A percentile compares a stretch with the other conserved stretches of the same genome.
Evolutionary conservation across 805 yeast species (phyloP).

Genomic region (Peterozyma xylosa): DNA sequence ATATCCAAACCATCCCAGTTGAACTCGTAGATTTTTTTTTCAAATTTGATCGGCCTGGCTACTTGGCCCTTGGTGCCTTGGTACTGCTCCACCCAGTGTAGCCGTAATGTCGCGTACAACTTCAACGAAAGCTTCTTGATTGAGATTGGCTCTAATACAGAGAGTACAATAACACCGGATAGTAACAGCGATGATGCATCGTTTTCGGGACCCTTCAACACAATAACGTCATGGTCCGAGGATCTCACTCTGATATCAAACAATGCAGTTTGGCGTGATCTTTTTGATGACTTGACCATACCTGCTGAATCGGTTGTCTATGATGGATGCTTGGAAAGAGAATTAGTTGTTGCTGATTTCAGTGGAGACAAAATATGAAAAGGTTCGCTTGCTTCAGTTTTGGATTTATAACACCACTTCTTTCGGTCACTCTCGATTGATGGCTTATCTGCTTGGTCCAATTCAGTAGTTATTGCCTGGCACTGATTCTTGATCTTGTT

Average conservation of each 20-base stretch:
- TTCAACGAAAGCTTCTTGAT: conserved; percentile 59
- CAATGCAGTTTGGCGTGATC: conserved; percentile 21
- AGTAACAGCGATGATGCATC: conserved; percentile 74
- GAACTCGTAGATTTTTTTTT: conserved; percentile 64
- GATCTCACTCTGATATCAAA: conserved; percentile 53
- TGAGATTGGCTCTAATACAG: conserved; percentile 67
- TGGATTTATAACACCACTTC: too few species aligned
- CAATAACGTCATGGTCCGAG: conserved; percentile 68
- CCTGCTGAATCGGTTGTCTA: too few species aligned
- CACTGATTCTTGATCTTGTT: too few species aligned
- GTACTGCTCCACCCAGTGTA: conserved; percentile 55
- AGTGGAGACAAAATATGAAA: neutral
- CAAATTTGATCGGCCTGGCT: conserved; percentile 42
- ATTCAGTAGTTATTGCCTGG: too few species aligned
- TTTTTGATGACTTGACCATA: conserved; percentile 17
- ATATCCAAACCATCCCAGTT: conserved; percentile 68
- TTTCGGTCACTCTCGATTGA: too few species aligned
- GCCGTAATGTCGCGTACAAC: conserved; percentile 57
- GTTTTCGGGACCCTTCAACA: conserved; percentile 69
- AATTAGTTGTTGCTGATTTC: neutral
- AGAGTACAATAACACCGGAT: conserved; percentile 70
- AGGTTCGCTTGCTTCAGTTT: neutral
- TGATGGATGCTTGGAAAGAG: neutral
- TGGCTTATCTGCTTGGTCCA: too few species aligned
- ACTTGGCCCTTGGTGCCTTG: conserved; percentile 36